Conservation (phyloP, 257 asterid species). For the Verbascum thapsus region DNA sequence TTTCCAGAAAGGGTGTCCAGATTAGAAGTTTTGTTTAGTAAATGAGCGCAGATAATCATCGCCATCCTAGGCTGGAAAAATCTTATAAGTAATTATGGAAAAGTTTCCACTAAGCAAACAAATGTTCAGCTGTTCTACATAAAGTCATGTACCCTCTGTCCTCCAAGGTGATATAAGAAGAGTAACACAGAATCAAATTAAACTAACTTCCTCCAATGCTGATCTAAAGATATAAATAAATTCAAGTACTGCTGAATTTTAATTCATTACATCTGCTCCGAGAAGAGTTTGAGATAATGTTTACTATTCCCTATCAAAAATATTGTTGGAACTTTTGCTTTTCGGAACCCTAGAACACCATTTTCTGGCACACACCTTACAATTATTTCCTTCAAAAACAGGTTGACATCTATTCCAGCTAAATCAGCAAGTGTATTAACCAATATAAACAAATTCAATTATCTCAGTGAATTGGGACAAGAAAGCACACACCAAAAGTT, state of each 20-base stretch:
- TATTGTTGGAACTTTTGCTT: constrained; percentile 1
- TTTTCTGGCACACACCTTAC: constrained; percentile 1
- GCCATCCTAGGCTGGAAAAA: neutral
- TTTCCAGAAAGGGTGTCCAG: neutral
- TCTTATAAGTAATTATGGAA: neutral
- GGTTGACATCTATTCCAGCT: constrained; percentile 20
- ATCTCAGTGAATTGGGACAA: neutral
- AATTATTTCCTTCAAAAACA: constrained; percentile 17
- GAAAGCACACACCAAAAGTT: neutral
- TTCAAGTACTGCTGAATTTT: no score
- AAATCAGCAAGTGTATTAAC: neutral
- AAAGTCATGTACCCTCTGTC: neutral
- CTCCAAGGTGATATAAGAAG: neutral
- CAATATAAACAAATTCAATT: neutral
- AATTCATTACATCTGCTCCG: no score
- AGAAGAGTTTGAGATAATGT: neutral
- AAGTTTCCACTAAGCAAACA: neutral
- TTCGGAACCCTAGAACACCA: constrained; percentile 37
- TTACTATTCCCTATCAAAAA: neutral
- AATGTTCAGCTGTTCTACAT: neutral
- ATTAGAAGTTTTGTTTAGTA: neutral
- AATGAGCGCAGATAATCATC: neutral
- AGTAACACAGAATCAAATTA: no score
- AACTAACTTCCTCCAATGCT: no score
- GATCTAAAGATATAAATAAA: no score